A percentile compares a stretch with the other conserved stretches of the same genome.
Conservation (phyloP, 805 yeast genomes). For the Candida oleophila region DNA sequence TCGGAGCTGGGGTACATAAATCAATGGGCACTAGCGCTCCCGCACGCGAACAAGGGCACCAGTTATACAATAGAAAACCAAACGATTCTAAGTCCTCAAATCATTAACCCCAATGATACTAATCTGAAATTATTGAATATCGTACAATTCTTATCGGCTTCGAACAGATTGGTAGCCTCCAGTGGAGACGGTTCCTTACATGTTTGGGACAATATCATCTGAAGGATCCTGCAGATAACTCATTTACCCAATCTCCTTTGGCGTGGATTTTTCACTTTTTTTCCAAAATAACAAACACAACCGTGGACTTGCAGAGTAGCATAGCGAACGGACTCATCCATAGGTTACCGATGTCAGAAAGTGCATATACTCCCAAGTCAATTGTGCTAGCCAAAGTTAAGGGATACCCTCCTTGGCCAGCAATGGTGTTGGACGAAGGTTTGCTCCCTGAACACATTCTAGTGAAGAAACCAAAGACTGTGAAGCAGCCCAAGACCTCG, state of each 20-base stretch:
- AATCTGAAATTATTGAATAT: slow-evolving; percentile 3
- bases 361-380: slow-evolving; percentile 11
- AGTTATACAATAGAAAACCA: not conserved
- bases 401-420: slow-evolving; percentile 92
- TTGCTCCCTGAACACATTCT: slow-evolving; percentile 58
- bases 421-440: slow-evolving; percentile 65
- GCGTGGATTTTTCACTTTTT: not conserved
- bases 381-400: slow-evolving; percentile 72
- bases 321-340: too few relatives aligned
- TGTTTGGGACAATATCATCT: slow-evolving; percentile 22
- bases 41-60: not conserved
- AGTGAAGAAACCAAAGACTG: slow-evolving; percentile 48
- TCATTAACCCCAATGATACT: not conserved
- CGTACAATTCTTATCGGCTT: slow-evolving; percentile 6
- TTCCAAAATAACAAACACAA: too few relatives aligned
- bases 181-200: slow-evolving; percentile 20
- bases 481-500: slow-evolving; percentile 20
- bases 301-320: too few relatives aligned
- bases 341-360: not conserved
- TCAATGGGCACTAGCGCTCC: slow-evolving; percentile 17
- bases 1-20: slow-evolving; percentile 18
- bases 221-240: not conserved
- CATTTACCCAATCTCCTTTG: not conserved
- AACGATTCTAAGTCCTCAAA: not conserved
- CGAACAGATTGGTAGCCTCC: slow-evolving; percentile 16